Evolutionary conservation across 495 filamentous ascomycete species (phyloP).

Genomic region (Recurvomyces mirabilis): DNA sequence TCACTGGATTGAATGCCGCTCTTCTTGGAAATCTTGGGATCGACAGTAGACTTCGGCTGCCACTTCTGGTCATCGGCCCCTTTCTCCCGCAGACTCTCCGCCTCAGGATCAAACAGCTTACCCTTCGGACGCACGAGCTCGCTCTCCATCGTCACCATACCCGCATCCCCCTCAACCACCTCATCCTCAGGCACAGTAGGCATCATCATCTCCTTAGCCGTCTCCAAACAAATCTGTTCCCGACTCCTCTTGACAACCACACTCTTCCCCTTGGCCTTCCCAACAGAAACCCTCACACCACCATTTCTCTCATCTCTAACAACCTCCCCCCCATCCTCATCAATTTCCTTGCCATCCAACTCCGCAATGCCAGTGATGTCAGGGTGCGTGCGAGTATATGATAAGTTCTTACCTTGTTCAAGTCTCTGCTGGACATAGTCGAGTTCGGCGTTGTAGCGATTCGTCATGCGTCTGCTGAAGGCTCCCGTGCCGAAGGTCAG

Average conservation of each 20-base stretch:
- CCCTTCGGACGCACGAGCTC: background rate
- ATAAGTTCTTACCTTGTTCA: background rate
- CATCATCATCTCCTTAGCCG: background rate
- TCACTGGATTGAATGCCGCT: background rate
- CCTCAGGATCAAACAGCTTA: too few relatives aligned
- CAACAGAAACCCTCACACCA: too few relatives aligned
- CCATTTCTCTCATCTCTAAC: too few relatives aligned
- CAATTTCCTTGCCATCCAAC: background rate
- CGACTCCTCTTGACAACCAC: background rate
- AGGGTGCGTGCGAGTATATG: background rate
- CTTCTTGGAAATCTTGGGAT: too few relatives aligned
- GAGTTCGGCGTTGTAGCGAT: background rate
- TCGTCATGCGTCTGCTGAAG: slow-evolving; percentile 1
- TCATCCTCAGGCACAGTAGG: background rate
- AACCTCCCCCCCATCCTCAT: background rate
- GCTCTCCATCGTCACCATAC: background rate
- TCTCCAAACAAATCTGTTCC: background rate
- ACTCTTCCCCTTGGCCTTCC: too few relatives aligned
- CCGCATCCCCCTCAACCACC: background rate
- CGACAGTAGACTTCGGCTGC: too few relatives aligned
- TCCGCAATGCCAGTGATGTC: background rate
- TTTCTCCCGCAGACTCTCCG: too few relatives aligned
- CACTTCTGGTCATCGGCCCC: too few relatives aligned
- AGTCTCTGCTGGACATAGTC: background rate
- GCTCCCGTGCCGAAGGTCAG: background rate